A percentile compares a stretch with the other conserved stretches of the same genome.
Evolutionary conservation across 2,329 filamentous ascomycete genomes (phyloP).

Genomic region (Leptographium lundbergii): DNA sequence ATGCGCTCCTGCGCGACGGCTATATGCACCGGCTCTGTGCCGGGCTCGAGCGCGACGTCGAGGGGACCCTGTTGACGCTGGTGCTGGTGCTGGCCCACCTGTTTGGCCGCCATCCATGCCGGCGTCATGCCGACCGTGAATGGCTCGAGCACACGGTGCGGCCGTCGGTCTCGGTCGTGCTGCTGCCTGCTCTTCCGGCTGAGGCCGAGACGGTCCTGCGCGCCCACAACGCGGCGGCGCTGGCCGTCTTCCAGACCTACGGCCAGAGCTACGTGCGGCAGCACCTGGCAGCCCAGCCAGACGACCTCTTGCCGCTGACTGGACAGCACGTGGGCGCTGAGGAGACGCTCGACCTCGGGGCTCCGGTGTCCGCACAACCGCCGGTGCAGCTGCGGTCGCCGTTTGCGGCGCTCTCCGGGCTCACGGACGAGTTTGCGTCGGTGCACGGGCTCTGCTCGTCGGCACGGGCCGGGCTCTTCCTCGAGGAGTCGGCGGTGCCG

Average conservation of each 20-base stretch:
- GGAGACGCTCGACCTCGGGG: too few relatives aligned
- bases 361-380: too few relatives aligned
- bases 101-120: background rate
- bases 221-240: constrained; percentile 51
- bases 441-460: constrained; percentile 56
- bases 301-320: background rate
- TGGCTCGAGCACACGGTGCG: constrained; percentile 56
- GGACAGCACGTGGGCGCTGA: too few relatives aligned
- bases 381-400: constrained; percentile 40
- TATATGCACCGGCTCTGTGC: background rate
- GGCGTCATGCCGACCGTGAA: constrained; percentile 58
- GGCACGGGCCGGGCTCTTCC: constrained; percentile 54
- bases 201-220: constrained; percentile 42
- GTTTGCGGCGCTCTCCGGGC: constrained; percentile 60
- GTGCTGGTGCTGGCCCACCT: background rate
- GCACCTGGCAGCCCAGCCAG: constrained; percentile 31
- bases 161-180: constrained; percentile 48
- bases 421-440: constrained; percentile 47
- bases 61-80: background rate
- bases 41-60: background rate
- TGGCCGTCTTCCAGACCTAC: constrained; percentile 55
- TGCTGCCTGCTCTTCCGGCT: constrained; percentile 50
- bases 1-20: background rate
- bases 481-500: constrained; percentile 62
- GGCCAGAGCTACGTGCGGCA: constrained; percentile 57